Evolutionary conservation across 805 yeast species (phyloP).

Genomic region (Schizosaccharomyces cryophilus): DNA sequence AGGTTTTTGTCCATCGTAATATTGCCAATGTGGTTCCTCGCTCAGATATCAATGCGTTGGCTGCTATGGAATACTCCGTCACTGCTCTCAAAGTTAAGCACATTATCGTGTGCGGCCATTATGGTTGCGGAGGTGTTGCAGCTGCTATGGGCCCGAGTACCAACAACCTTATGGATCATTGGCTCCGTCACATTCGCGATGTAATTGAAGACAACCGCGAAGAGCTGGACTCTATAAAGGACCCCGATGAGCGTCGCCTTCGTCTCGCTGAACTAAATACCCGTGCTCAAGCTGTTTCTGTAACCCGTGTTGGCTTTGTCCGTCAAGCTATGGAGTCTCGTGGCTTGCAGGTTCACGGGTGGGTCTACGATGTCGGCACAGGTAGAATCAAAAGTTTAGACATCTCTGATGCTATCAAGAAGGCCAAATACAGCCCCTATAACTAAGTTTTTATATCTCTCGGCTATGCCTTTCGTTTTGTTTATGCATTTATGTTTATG

Average conservation of each 20-base stretch:
- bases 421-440: background rate
- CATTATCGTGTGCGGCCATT: constrained; percentile 76
- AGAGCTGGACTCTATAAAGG: constrained; percentile 24
- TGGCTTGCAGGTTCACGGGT: constrained; percentile 54
- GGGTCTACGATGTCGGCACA: constrained; percentile 59
- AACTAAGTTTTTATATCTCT: background rate
- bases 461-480: too few species aligned
- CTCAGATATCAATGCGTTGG: constrained; percentile 46
- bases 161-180: constrained; percentile 27
- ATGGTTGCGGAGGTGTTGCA: constrained; percentile 84
- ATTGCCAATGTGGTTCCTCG: constrained; percentile 54
- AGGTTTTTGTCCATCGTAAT: constrained; percentile 67
- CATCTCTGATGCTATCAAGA: background rate
- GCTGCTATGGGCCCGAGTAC: constrained; percentile 26
- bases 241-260: constrained; percentile 30
- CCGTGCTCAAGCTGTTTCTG: constrained; percentile 40
- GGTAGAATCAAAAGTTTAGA: constrained; percentile 18
- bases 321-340: constrained; percentile 35
- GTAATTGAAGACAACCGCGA: constrained; percentile 36
- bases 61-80: constrained; percentile 71
- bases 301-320: constrained; percentile 39
- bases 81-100: constrained; percentile 60
- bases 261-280: constrained; percentile 56
- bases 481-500: too few species aligned
- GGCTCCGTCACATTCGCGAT: constrained; percentile 43